These are phyloP conservation scores for Stentor coeruleus DNA, from an alignment of 73 alveolate species.

Conservation along the genomic window DNA sequence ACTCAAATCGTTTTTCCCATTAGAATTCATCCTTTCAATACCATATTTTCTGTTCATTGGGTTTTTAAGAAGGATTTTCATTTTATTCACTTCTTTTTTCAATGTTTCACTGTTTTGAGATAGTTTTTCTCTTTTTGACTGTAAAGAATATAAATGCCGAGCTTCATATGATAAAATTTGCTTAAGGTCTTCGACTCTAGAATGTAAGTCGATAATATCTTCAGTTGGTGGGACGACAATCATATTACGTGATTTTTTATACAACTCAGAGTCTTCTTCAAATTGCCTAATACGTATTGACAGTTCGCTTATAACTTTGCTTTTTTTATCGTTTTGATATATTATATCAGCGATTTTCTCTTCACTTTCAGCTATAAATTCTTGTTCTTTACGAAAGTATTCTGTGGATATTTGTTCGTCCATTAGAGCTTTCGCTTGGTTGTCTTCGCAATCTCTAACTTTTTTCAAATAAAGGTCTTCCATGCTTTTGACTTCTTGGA, in stretches of 20 bases:
- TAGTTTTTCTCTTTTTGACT: neutral
- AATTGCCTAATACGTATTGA: neutral
- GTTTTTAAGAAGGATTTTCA: neutral
- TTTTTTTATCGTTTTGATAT: constrained; percentile 4
- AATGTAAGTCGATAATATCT: neutral
- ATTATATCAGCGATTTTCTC: neutral
- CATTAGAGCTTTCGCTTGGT: constrained; percentile 19
- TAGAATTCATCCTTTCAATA: constrained; percentile 1
- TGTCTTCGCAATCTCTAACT: neutral
- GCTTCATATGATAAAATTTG: neutral
- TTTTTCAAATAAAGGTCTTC: neutral
- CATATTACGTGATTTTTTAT: constrained; percentile 20
- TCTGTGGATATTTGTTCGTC: constrained; percentile 12
- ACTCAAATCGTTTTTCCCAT: constrained; percentile 8
- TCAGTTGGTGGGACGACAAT: constrained; percentile 22
- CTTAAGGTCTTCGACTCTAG: constrained; percentile 9
- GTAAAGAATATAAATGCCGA: neutral
- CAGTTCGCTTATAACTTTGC: neutral
- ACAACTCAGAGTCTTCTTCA: neutral
- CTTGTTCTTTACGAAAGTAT: neutral
- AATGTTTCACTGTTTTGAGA: neutral
- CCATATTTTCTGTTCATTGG: constrained; percentile 2
- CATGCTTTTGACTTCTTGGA: neutral
- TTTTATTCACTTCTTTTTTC: neutral
- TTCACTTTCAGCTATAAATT: neutral